Evolutionary conservation across 2,329 filamentous ascomycete genomes (phyloP).

Genomic region (Cladosporium cucumerinum): DNA sequence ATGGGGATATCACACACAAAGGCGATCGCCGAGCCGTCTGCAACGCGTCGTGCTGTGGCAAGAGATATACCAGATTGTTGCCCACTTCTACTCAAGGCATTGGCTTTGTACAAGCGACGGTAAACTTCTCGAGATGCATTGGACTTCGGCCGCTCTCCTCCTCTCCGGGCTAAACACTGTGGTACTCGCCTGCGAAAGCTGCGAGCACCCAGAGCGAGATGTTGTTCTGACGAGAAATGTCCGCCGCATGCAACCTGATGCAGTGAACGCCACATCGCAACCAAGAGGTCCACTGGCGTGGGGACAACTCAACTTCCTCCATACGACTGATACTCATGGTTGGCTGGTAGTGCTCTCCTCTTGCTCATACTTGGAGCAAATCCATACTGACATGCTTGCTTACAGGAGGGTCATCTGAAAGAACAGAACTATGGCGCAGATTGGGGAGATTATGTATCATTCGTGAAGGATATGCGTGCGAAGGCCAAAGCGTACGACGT

Average conservation of each 20-base stretch:
- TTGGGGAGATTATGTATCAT: slow-evolving; percentile 64
- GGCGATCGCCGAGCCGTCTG: neutral
- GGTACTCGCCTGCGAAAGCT: slow-evolving; percentile 35
- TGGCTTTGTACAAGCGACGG: neutral
- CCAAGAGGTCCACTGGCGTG: slow-evolving; percentile 51
- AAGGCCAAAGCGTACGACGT: slow-evolving; percentile 56
- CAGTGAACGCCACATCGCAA: slow-evolving; percentile 37
- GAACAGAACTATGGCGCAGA: slow-evolving; percentile 63
- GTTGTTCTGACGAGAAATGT: slow-evolving; percentile 42
- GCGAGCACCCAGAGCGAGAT: slow-evolving; percentile 41
- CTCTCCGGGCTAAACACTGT: neutral
- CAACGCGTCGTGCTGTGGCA: neutral
- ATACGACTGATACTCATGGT: slow-evolving; percentile 61
- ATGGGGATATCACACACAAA: neutral
- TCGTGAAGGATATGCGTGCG: slow-evolving; percentile 58
- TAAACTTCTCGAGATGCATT: neutral
- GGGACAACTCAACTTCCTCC: slow-evolving; percentile 64
- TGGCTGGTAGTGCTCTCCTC: slow-evolving; percentile 45
- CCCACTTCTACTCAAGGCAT: neutral
- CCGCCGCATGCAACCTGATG: slow-evolving; percentile 45
- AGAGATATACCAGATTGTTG: neutral
- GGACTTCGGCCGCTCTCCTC: slow-evolving; percentile 21
- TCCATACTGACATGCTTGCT: neutral
- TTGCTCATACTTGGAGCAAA: neutral
- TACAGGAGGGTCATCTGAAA: slow-evolving; percentile 43